Evolutionary conservation across 768 basidiomycete species (phyloP), one percentile per base, ranked within the genome.

Genomic region (Tulasnella sp.): DNA sequence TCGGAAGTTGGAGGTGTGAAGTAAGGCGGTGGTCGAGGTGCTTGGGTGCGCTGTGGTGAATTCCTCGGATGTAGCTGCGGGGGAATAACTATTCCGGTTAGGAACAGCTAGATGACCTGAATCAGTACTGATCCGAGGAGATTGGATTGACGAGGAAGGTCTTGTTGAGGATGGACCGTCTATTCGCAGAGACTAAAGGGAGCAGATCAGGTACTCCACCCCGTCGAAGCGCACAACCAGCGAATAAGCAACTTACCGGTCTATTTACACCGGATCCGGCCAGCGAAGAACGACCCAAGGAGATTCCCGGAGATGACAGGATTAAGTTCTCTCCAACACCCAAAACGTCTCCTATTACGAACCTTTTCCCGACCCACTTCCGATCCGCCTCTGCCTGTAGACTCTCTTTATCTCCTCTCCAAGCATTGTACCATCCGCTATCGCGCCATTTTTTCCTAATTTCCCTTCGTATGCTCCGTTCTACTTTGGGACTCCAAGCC

Each of bases 321-420:
- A 67, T 32, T 15, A 67, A 0, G 61, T 55, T 75, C 57, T 67
- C 75, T 15, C 75, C 75, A 23, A 76, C 55, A 15, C 77, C 77
- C 10, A 77, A 40, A 29, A 77, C 77, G 39, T 70, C 61, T 29
- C 77, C 77, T 39, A 77, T 55, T n/a, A 77, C 26, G 44, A 77
- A 77, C n/a, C 77, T 77, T 32, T 48, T 70, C 18, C 77, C 77
- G 40, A 77, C 77, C 77, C 77, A 77, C 42, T 76, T 76, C 75
- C 55, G 39, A 48, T 71, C 70, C 39, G 46, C 74, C 18, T 40
- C 51, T 23, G 74, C 42, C 42, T 29, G 26, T 5, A 35, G 40
- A 37, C 26, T 72, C 29, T 77, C 70, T 37, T 48, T 71, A 32
- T 77, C 55, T 37, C 51, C 39, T n/a, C 35, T 37, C 77, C 77